phyloP scores from a whole-genome alignment of 495 filamentous ascomycete species.

The Xylaria sp. region DNA sequence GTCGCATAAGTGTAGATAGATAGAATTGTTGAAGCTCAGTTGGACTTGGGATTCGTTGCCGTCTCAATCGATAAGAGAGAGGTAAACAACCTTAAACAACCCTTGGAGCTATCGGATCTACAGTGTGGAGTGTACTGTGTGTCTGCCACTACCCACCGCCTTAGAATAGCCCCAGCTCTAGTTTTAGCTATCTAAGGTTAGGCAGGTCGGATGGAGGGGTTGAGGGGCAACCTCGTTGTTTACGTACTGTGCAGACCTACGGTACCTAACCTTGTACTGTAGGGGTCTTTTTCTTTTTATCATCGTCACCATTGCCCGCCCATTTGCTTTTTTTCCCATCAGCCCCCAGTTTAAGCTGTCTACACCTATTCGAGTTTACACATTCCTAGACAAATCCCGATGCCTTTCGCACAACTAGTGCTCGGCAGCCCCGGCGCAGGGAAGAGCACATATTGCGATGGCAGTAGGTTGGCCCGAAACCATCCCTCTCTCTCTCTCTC shows the following conservation, averaged over 20 bases:
- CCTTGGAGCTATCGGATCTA: not conserved
- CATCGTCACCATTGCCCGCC: not conserved
- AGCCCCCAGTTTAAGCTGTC: not conserved
- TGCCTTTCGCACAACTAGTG: constrained; percentile 74
- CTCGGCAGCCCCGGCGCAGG: constrained; percentile 92
- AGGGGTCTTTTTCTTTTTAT: too few species aligned
- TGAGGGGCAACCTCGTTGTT: constrained; percentile 33
- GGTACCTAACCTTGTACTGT: not conserved
- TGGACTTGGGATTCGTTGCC: not conserved
- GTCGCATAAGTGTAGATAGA: not conserved
- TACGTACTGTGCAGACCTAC: constrained; percentile 12
- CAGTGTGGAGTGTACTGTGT: constrained; percentile 5
- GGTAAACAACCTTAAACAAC: constrained; percentile 23
- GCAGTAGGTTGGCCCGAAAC: constrained; percentile 59
- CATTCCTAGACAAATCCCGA: constrained; percentile 24
- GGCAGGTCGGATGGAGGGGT: constrained; percentile 31
- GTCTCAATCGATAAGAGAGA: constrained; percentile 28
- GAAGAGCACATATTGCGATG: constrained; percentile 97
- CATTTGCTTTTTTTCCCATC: not conserved
- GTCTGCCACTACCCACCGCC: constrained; percentile 29
- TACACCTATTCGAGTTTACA: not conserved
- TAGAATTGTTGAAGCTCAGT: too few species aligned
- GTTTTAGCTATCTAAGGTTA: too few species aligned
- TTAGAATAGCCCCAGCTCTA: constrained; percentile 31
- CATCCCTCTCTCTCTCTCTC: not conserved